Conservation (phyloP, 2,329 filamentous ascomycete genomes). For the Fusarium ambrosium region DNA sequence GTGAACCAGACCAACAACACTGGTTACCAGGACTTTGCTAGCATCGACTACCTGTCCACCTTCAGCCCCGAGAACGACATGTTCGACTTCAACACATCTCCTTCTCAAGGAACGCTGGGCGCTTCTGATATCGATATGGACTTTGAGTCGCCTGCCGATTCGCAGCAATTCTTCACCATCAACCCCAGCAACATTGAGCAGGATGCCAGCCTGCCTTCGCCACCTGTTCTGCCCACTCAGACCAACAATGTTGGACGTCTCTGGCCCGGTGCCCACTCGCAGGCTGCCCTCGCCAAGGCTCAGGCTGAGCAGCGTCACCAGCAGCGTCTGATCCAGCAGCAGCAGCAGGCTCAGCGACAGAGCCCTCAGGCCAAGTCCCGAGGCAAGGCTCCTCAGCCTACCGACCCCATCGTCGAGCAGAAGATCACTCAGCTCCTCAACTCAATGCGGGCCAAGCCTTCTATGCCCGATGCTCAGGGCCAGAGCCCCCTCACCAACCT, state of each 20-base stretch:
- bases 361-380: slow-evolving; percentile 63
- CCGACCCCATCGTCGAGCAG: slow-evolving; percentile 85
- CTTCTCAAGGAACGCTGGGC: slow-evolving; percentile 71
- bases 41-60: slow-evolving; percentile 66
- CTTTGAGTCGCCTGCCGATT: slow-evolving; percentile 60
- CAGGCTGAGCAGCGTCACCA: slow-evolving; percentile 77
- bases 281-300: slow-evolving; percentile 83
- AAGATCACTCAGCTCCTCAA: slow-evolving; percentile 94
- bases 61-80: slow-evolving; percentile 73
- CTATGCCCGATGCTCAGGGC: slow-evolving; percentile 60
- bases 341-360: slow-evolving; percentile 63
- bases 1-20: slow-evolving; percentile 75
- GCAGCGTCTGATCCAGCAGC: slow-evolving; percentile 68
- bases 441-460: slow-evolving; percentile 85
- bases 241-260: slow-evolving; percentile 76
- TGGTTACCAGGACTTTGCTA: slow-evolving; percentile 65
- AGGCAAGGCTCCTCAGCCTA: slow-evolving; percentile 64
- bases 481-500: slow-evolving; percentile 74
- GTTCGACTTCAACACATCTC: slow-evolving; percentile 79
- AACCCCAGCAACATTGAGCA: slow-evolving; percentile 83
- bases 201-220: slow-evolving; percentile 58
- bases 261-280: slow-evolving; percentile 94
- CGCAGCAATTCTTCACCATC: slow-evolving; percentile 77
- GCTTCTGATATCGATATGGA: slow-evolving; percentile 77
- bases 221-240: slow-evolving; percentile 63